phyloP scores from a whole-genome alignment of 306 rosid genomes.

The Vachellia pachyceras region DNA sequence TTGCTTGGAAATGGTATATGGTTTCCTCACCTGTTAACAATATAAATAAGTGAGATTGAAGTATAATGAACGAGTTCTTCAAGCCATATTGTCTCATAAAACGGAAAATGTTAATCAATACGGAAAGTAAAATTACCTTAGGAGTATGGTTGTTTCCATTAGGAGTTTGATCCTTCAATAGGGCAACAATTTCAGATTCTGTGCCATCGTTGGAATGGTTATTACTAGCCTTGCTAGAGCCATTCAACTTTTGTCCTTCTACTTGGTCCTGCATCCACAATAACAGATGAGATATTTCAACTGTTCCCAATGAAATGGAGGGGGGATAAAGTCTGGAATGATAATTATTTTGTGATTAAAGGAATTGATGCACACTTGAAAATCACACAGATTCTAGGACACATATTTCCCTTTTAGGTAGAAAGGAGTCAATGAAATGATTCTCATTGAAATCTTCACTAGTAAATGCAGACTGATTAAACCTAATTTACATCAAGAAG shows the following conservation, averaged over 20 bases:
- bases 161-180: conserved; percentile 45
- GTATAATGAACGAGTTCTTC: background rate
- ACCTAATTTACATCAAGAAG: conserved; percentile 45
- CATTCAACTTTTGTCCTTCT: conserved; percentile 51
- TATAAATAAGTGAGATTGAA: background rate
- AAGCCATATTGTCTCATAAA: background rate
- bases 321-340: background rate
- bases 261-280: conserved; percentile 58
- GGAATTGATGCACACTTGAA: conserved; percentile 51
- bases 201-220: conserved; percentile 48
- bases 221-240: conserved; percentile 37
- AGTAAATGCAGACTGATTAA: no score
- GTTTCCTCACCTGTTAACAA: conserved; percentile 75
- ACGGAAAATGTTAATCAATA: background rate
- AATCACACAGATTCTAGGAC: conserved; percentile 37
- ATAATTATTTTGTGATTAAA: conserved; percentile 44
- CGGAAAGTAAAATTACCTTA: conserved; percentile 61
- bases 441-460: conserved; percentile 42
- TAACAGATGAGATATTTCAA: conserved; percentile 31
- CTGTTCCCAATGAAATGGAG: conserved; percentile 1
- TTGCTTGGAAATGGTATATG: conserved; percentile 90
- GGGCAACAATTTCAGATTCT: conserved; percentile 45
- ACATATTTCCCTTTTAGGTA: conserved; percentile 22
- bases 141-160: conserved; percentile 51
- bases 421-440: conserved; percentile 34